Base-by-base conservation (phyloP, 225 moss, liverwort and hornwort species). In the Pleurozium schreberi region DNA sequence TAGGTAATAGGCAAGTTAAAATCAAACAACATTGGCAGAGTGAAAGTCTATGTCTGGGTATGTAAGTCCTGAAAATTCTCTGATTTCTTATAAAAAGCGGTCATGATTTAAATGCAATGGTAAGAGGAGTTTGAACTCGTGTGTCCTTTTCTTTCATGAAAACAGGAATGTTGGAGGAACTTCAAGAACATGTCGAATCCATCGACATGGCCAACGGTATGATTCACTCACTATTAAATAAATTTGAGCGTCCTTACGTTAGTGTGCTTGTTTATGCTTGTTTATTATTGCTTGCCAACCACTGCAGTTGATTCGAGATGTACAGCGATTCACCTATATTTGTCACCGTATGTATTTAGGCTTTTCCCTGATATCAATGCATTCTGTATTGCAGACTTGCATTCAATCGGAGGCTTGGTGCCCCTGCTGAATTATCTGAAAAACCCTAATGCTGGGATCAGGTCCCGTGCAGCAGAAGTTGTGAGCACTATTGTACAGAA, bases 151-250 rank as follows among this genome's bases (percentile, higher is more conserved):
- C 31, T 76, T 64, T 68, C 52, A 43, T 69, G 57, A 52, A 62
- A 91, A 89, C 96, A 96, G 98, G 95, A 80, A 96, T 98, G 98
- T 93, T 98, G 73, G 98, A 96, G 93, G 98, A 98, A 91, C 94
- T 98, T 84, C 97, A 98, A 88, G 97, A 97, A 90, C 95, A 97
- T 85, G 97, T 98, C 75, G 98, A 98, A 89, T 97, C 97, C n/a
- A 98, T 98, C 63, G 98, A 97, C 74, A 95, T 95, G 97, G 98
- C 97, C 31, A 96, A 94, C 85, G 98, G 97, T 96, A 92, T 58
- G 85, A 81, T 59, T 88, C 52, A 40, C 62, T 84, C 27, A 49
- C 58, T 76, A 52, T n/a, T 2, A 31, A 61, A 26, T 75, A 12
- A 52, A 34, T 63, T 79, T 88, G 52, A 89, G n/a, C 34, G 42